These are phyloP conservation scores for Drechslerella coelobrocha DNA, from an alignment of 2,329 filamentous ascomycete genomes.

Conservation along the genomic window DNA sequence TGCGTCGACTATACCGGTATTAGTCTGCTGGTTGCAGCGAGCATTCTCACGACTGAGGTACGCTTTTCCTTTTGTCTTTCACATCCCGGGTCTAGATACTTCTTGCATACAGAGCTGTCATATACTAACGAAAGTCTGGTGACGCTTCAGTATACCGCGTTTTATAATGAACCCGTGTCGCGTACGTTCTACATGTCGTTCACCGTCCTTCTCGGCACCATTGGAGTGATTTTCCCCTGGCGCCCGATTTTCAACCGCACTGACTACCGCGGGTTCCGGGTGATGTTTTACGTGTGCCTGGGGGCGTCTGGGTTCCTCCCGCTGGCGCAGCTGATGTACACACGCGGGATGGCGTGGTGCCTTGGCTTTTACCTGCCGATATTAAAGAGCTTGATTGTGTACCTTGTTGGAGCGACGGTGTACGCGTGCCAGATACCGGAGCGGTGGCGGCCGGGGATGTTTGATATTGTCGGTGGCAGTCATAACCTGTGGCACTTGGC, in stretches of 20 bases:
- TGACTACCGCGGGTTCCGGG: conserved; percentile 91
- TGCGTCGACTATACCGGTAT: conserved; percentile 99
- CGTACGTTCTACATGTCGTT: conserved; percentile 84
- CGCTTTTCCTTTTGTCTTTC: background rate
- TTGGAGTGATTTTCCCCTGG: conserved; percentile 92
- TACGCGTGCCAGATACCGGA: conserved; percentile 94
- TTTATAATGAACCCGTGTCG: conserved; percentile 92
- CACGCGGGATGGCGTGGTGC: conserved; percentile 80
- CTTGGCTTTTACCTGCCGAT: conserved; percentile 88
- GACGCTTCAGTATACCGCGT: conserved; percentile 77
- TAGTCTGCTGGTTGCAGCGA: conserved; percentile 89
- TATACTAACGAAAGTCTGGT: background rate
- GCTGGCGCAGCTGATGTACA: conserved; percentile 79
- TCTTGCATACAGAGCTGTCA: background rate
- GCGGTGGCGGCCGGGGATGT: conserved; percentile 87
- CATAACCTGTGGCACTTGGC: conserved; percentile 98
- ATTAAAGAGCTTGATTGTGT: conserved; percentile 82
- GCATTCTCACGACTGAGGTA: conserved; percentile 89
- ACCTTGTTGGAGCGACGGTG: conserved; percentile 80
- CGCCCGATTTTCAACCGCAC: conserved; percentile 88
- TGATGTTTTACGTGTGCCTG: conserved; percentile 87
- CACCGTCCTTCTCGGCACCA: conserved; percentile 80
- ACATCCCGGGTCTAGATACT: background rate
- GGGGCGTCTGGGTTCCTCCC: conserved; percentile 88
- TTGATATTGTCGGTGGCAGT: conserved; percentile 92